Percentiles rank a stretch among this genome's conserved stretches.
These are phyloP conservation scores for Penicillium rolfsii DNA, from an alignment of 2,329 filamentous ascomycete genomes.

Conservation along the genomic window DNA sequence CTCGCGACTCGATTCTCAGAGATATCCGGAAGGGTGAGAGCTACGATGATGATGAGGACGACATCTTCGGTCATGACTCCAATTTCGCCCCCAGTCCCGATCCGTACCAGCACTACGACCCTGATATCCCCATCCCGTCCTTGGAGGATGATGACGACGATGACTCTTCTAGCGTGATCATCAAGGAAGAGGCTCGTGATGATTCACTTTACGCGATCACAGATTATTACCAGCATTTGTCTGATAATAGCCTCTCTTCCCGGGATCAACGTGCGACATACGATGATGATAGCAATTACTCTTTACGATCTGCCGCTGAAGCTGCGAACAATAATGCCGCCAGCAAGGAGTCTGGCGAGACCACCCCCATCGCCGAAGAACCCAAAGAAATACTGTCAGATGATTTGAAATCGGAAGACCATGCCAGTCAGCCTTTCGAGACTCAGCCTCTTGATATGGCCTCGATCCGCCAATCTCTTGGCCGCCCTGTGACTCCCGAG, in stretches of 20 bases:
- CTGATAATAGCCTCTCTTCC: constrained; percentile 40
- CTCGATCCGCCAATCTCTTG: constrained; percentile 43
- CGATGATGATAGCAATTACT: constrained; percentile 63
- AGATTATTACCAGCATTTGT: constrained; percentile 63
- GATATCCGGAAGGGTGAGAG: constrained; percentile 74
- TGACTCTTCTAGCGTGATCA: constrained; percentile 61
- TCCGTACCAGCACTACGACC: constrained; percentile 69
- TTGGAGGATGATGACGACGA: constrained; percentile 69
- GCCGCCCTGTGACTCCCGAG: constrained; percentile 53
- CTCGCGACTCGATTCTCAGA: constrained; percentile 87
- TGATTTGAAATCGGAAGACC: not conserved
- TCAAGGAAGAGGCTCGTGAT: constrained; percentile 66
- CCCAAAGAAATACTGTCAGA: not conserved
- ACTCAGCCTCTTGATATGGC: constrained; percentile 40
- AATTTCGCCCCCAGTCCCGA: constrained; percentile 62
- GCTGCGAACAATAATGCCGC: constrained; percentile 29
- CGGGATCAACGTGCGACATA: constrained; percentile 42
- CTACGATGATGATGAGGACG: constrained; percentile 59
- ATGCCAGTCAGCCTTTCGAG: constrained; percentile 10
- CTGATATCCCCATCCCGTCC: constrained; percentile 86
- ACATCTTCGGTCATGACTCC: constrained; percentile 67
- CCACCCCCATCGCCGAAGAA: constrained; percentile 37
- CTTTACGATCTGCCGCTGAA: constrained; percentile 46
- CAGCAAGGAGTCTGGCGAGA: constrained; percentile 33
- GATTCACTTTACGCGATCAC: constrained; percentile 67